Evolutionary conservation across 352 stramenopile genomes (phyloP).

Genomic region (Pythium diclinum): DNA sequence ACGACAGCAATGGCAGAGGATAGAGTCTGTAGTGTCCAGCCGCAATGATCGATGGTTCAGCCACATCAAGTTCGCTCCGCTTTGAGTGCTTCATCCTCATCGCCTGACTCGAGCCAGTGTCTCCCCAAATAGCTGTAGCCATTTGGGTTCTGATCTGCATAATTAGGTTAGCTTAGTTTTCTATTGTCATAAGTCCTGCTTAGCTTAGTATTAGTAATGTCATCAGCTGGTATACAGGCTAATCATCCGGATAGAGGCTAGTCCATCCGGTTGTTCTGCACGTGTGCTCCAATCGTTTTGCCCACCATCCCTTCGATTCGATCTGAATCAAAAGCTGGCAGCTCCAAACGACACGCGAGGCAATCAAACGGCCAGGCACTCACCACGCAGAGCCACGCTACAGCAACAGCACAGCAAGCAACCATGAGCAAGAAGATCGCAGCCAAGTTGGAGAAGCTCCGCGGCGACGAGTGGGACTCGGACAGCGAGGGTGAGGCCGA

Average conservation of each 20-base stretch:
- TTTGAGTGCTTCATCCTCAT: background rate
- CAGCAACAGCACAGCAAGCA: constrained; percentile 1
- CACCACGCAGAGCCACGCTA: constrained; percentile 5
- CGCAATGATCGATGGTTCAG: background rate
- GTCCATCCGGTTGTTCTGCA: constrained; percentile 18
- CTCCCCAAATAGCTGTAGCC: constrained; percentile 18
- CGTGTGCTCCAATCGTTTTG: constrained; percentile 35
- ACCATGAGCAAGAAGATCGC: constrained; percentile 76
- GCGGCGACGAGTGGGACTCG: constrained; percentile 83
- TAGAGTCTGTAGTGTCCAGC: background rate
- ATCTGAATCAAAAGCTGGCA: background rate
- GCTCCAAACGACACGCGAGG: constrained; percentile 18
- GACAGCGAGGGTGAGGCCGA: constrained; percentile 52
- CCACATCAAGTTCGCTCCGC: background rate
- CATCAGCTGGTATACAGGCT: constrained; percentile 13
- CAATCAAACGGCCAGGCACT: constrained; percentile 12
- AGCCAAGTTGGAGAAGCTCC: constrained; percentile 75
- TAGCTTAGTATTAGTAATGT: constrained; percentile 4
- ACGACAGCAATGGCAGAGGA: background rate
- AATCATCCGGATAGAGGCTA: constrained; percentile 14
- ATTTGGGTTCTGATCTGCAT: constrained; percentile 17
- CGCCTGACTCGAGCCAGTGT: background rate
- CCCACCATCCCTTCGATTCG: background rate
- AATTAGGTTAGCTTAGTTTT: background rate
- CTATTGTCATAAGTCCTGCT: too few species aligned